Evolutionary conservation across 192 early-diverging fungal genomes (phyloP).

Genomic region (Funneliformis geosporum): DNA sequence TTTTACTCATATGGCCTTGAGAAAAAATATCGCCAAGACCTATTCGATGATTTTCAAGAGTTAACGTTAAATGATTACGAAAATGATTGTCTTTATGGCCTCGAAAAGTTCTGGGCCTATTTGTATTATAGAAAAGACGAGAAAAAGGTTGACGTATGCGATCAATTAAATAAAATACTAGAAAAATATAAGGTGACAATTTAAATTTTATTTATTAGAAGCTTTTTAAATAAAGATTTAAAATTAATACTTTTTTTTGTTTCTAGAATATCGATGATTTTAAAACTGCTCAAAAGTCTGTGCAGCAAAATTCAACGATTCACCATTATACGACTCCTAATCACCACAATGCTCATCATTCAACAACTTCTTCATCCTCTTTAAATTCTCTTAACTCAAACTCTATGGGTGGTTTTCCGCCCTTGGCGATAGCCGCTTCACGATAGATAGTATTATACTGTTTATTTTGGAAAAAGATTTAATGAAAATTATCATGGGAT

Average conservation of each 20-base stretch:
- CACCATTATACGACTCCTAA: background rate
- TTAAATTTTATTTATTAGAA: conserved; percentile 39
- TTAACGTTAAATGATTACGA: conserved; percentile 77
- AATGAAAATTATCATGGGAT: background rate
- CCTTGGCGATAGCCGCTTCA: background rate
- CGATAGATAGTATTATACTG: background rate
- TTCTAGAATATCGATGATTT: background rate
- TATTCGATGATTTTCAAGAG: conserved; percentile 88
- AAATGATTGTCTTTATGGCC: conserved; percentile 78
- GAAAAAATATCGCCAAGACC: conserved; percentile 80
- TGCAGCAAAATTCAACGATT: background rate
- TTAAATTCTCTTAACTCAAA: background rate
- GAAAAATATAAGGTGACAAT: conserved; percentile 58
- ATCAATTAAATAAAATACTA: conserved; percentile 57
- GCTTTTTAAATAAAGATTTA: background rate
- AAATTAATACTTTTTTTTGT: background rate
- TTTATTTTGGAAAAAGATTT: background rate
- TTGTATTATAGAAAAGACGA: conserved; percentile 88
- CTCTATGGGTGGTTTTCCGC: background rate
- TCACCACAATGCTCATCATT: background rate
- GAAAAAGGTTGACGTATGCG: conserved; percentile 57
- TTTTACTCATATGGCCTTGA: conserved; percentile 97
- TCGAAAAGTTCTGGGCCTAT: conserved; percentile 97
- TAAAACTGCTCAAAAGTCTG: background rate
- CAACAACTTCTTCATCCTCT: background rate